Evolutionary conservation across 2,329 filamentous ascomycete genomes (phyloP).

Genomic region (Sarocladium oryzae): DNA sequence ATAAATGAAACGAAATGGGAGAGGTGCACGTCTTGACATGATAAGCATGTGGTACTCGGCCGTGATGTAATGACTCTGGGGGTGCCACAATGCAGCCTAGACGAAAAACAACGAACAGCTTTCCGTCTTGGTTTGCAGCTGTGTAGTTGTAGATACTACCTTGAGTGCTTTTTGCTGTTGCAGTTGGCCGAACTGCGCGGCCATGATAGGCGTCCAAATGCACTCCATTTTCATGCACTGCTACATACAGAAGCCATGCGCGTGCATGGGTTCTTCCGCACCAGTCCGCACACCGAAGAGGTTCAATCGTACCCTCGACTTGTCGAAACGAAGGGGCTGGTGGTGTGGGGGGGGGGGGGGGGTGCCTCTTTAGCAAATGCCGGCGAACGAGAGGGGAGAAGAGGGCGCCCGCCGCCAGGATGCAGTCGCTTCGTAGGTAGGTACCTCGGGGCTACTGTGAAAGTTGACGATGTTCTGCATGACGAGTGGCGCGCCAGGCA

Average conservation of each 20-base stretch:
- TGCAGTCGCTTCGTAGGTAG: background rate
- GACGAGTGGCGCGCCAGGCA: background rate
- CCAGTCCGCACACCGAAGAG: background rate
- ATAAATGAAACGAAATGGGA: background rate
- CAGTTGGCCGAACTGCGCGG: background rate
- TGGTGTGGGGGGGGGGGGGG: background rate
- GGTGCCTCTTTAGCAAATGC: background rate
- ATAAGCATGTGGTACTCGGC: slow-evolving; percentile 1
- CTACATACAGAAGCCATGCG: slow-evolving; percentile 1
- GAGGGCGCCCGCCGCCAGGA: background rate
- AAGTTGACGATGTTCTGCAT: background rate
- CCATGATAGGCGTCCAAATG: background rate
- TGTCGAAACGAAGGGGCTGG: background rate
- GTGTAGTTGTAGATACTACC: slow-evolving; percentile 4
- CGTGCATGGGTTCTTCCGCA: background rate
- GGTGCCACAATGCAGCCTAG: background rate
- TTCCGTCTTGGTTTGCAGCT: background rate
- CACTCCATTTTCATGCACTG: background rate
- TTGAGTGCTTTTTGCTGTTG: background rate
- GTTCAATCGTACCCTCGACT: background rate
- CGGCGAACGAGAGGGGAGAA: slow-evolving; percentile 8
- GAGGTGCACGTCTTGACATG: background rate
- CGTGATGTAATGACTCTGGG: background rate
- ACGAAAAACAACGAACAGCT: background rate
- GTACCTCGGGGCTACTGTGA: background rate